Evolutionary conservation across 371 early-diverging fungal species (phyloP), one percentile per base, ranked within the genome.

Genomic region (Haplosporangium sp.): DNA sequence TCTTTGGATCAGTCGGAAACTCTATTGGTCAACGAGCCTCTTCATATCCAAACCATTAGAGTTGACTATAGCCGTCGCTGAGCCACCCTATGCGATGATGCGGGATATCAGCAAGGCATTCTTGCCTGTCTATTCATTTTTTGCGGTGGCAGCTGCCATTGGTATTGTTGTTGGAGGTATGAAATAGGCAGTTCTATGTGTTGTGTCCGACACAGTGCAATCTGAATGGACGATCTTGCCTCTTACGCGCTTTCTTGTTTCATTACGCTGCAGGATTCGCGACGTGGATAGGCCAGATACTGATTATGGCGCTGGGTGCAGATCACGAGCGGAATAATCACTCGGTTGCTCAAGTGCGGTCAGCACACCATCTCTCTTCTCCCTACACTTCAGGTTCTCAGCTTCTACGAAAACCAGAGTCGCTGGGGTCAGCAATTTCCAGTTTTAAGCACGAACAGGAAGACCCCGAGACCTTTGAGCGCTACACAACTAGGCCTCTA

Each of bases 91-190:
- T 23, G 20, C 29, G 13, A 56, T 76, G 36, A 59, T 70, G 36
- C 55, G 51, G 20, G 77, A 76, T 40, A 67, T 76, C 40, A 67
- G 62, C 54, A 62, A 64, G 20, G 70, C 77, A 2, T 69, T 76
- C 20, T 41, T 76, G 41, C 77, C 77, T 4, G 71, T 76, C 14
- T 76, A 76, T 18, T 67, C 77, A 0, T 76, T 76, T 55, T 76
- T 76, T 43, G 37, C 67, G 3, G 52, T 64, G 1, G 77, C 77
- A 0, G 77, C 77, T 18, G 41, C 70, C 52, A 67, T 76, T 36
- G 77, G 77, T 5, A 48, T 76, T 38, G 53, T 66, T 21, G 53
- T 76, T n/a, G 77, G 77, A 54, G 77, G 77, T 76, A 70, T 40
- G 52, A 43, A 54, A 48, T n/a, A n/a, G n/a, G n/a, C n/a, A n/a